Evolutionary conservation across 768 basidiomycete genomes (phyloP), one percentile per base, ranked within the genome.

Genomic region (Sutorius australiensis): DNA sequence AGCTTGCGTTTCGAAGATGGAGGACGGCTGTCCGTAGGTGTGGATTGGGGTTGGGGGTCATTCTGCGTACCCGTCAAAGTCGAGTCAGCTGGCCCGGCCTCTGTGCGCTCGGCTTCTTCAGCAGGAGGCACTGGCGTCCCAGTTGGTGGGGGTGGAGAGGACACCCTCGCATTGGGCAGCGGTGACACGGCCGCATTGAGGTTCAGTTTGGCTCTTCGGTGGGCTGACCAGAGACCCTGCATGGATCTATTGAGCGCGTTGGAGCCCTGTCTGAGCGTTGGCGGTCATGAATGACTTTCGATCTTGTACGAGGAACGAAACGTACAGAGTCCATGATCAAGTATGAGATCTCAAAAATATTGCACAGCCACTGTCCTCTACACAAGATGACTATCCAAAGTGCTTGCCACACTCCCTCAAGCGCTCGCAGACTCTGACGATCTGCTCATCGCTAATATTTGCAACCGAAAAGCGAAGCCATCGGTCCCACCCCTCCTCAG

Each of bases 401-500:
- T 46, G 54, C 10, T 12, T 17, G 38, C 68, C 71, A 27, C 72
- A 75, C 54, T 75, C 73, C 50, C 47, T 66, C 59, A 86, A 59
- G 48, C 84, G 71, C 68, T 72, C 72, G 54, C 83, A 86, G 6
- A 80, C 82, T 33, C 66, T 59, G 57, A 64, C 61, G 16, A 86
- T 75, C 62, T 78, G 74, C 47, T 79, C 81, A 46, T 89, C 86
- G 39, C 78, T 76, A n/a, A 90, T 80, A 67, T 90, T 92, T 12
- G 89, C 87, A 3, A 92, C 85, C 10, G 87, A 88, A 66, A 92
- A 87, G 49, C 89, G 77, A 30, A 92, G 71, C 86, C 87, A 92
- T 50, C 77, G 69, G 36, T 81, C 78, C 60, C 75, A 75, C 7
- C 77, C 80, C 36, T 64, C 63, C 40, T 51, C 67, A 38, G 59